phyloP scores from a whole-genome alignment of 495 filamentous ascomycete species.

The Zalerion maritima region DNA sequence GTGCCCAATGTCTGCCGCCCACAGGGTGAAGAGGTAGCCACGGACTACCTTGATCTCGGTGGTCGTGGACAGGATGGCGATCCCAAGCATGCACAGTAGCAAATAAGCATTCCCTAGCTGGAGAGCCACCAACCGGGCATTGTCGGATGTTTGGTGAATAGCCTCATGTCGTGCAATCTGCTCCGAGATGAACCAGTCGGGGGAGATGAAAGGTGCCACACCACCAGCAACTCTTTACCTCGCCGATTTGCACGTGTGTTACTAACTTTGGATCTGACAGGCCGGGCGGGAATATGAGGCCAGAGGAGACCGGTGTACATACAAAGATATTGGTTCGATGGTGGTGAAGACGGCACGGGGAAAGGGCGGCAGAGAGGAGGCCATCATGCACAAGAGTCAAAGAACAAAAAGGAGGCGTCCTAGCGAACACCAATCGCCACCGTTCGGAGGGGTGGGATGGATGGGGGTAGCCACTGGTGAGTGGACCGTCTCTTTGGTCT shows the following conservation, averaged over 20 bases:
- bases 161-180: constrained; percentile 34
- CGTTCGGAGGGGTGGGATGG: too few relatives aligned
- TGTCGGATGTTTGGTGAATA: constrained; percentile 11
- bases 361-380: constrained; percentile 33
- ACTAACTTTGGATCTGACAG: neutral
- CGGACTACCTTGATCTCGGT: constrained; percentile 49
- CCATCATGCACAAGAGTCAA: constrained; percentile 33
- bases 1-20: constrained; percentile 55
- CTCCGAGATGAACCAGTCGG: constrained; percentile 43
- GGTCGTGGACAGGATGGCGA: constrained; percentile 45
- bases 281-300: constrained; percentile 4
- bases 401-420: neutral
- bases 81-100: constrained; percentile 46
- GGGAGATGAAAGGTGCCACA: constrained; percentile 36
- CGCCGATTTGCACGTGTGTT: neutral
- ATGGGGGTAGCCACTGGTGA: too few relatives aligned
- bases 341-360: constrained; percentile 43
- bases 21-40: constrained; percentile 51
- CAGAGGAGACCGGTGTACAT: constrained; percentile 13
- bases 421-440: too few relatives aligned
- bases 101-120: constrained; percentile 56
- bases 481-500: too few relatives aligned
- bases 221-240: constrained; percentile 37
- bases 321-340: constrained; percentile 56
- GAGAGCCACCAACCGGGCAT: constrained; percentile 21